These are phyloP conservation scores for Rhodotorula sp. DNA, from an alignment of 1,284 basidiomycete species.

Conservation along the genomic window DNA sequence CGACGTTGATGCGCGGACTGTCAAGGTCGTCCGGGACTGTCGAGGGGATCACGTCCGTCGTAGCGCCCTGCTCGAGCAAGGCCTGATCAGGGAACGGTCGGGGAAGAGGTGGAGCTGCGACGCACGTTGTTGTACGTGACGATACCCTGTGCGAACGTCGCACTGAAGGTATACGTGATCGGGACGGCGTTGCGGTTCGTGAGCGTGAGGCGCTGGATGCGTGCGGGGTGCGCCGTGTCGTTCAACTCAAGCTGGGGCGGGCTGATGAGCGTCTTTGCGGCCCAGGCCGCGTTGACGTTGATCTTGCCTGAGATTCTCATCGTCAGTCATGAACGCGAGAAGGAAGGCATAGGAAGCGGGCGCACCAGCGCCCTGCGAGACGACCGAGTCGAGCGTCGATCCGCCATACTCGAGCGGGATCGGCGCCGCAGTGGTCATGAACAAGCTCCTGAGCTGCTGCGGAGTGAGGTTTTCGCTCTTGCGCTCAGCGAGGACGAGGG, in stretches of 20 bases:
- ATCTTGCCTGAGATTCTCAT: constrained; percentile 59
- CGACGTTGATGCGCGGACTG: constrained; percentile 1
- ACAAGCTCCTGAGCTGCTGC: constrained; percentile 58
- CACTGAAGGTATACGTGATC: constrained; percentile 18
- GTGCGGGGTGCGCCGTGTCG: constrained; percentile 65
- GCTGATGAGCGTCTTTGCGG: constrained; percentile 60
- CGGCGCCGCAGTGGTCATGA: constrained; percentile 63
- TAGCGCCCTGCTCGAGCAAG: constrained; percentile 6
- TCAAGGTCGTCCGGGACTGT: constrained; percentile 6
- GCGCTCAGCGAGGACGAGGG: constrained; percentile 61
- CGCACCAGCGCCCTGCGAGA: constrained; percentile 59
- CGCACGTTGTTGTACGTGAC: constrained; percentile 30
- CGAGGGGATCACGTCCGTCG: constrained; percentile 24
- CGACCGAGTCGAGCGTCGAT: constrained; percentile 58
- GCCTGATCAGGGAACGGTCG: background rate
- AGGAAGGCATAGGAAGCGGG: background rate
- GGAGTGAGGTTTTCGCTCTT: constrained; percentile 57
- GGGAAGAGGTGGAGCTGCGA: background rate
- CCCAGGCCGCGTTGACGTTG: constrained; percentile 65
- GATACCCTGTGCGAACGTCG: constrained; percentile 6
- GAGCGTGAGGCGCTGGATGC: constrained; percentile 53
- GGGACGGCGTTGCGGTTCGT: constrained; percentile 25
- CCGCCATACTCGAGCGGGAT: constrained; percentile 59
- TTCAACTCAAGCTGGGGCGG: constrained; percentile 67
- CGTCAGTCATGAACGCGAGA: accelerated